These are phyloP conservation scores for Saccharomyces hybrid DNA, from an alignment of 1,139 yeast genomes.

Conservation along the genomic window DNA sequence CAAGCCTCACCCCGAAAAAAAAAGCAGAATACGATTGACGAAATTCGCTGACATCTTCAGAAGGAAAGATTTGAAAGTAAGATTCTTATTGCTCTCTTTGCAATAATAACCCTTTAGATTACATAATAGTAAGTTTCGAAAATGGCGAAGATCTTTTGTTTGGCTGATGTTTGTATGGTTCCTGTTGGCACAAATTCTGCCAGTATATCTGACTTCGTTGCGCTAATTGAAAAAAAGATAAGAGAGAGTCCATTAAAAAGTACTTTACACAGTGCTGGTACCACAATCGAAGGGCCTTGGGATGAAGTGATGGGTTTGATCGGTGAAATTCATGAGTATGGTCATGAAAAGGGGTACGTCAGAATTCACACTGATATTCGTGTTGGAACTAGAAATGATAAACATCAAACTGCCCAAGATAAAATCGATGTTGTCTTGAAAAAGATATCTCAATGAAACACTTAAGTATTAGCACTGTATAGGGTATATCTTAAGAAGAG, in stretches of 20 bases:
- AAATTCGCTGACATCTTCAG: neutral
- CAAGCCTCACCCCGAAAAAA: neutral
- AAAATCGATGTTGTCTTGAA: constrained; percentile 53
- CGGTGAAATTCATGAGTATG: constrained; percentile 67
- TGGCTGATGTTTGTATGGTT: constrained; percentile 75
- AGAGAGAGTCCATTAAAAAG: constrained; percentile 54
- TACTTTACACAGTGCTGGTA: constrained; percentile 81
- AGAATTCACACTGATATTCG: constrained; percentile 81
- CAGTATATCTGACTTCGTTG: constrained; percentile 73
- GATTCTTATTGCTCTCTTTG: neutral
- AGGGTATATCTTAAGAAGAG: neutral
- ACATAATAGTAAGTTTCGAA: constrained; percentile 1
- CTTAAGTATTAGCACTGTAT: neutral
- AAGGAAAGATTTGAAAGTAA: neutral
- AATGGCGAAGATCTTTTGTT: constrained; percentile 51
- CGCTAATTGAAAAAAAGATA: constrained; percentile 59
- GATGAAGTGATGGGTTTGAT: constrained; percentile 70
- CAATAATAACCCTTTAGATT: neutral
- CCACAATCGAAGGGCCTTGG: constrained; percentile 91
- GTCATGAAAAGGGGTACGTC: constrained; percentile 64
- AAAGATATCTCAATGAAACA: constrained; percentile 5
- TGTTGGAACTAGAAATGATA: constrained; percentile 71
- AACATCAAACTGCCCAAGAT: constrained; percentile 56
- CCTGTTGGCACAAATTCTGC: constrained; percentile 77
- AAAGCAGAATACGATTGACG: neutral